These are phyloP conservation scores for Ogataea philodendri DNA, from an alignment of 805 yeast genomes.

Conservation along the genomic window DNA sequence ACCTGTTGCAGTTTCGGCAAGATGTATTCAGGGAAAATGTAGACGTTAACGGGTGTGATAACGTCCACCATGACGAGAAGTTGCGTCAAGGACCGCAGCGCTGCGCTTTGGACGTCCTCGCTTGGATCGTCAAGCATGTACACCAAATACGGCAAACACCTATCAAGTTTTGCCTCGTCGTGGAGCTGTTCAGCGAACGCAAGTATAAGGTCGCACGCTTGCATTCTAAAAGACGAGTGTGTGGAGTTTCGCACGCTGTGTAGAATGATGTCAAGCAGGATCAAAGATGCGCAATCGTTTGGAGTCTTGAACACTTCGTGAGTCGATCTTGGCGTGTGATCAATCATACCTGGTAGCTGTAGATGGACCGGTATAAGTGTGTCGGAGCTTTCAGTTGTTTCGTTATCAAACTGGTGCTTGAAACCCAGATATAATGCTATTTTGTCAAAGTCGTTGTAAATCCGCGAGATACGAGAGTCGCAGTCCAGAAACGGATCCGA, in stretches of 20 bases:
- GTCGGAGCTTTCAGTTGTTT: slow-evolving; percentile 7
- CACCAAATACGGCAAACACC: slow-evolving; percentile 78
- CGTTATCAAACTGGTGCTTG: slow-evolving; percentile 25
- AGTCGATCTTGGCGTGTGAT: slow-evolving; percentile 43
- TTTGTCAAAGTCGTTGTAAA: slow-evolving; percentile 58
- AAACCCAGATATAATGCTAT: slow-evolving; percentile 43
- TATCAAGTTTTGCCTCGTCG: slow-evolving; percentile 83
- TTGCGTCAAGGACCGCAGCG: slow-evolving; percentile 65
- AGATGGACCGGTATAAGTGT: slow-evolving; percentile 40
- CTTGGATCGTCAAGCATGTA: slow-evolving; percentile 68
- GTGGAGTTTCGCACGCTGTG: slow-evolving; percentile 61
- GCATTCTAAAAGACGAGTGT: slow-evolving; percentile 56
- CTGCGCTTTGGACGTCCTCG: slow-evolving; percentile 62
- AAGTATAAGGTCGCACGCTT: slow-evolving; percentile 73
- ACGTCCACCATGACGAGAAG: slow-evolving; percentile 59
- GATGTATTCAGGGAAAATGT: slow-evolving; percentile 78
- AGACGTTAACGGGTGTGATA: slow-evolving; percentile 71
- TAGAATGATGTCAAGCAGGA: slow-evolving; percentile 55
- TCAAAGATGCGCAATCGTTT: slow-evolving; percentile 49
- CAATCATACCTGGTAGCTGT: slow-evolving; percentile 51
- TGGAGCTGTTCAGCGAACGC: slow-evolving; percentile 72
- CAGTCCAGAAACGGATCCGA: slow-evolving; percentile 40
- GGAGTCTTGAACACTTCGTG: slow-evolving; percentile 26
- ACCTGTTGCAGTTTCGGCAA: slow-evolving; percentile 62
- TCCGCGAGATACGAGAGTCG: slow-evolving; percentile 55